Conservation (phyloP, 805 yeast species). For the Lachancea fermentati region DNA sequence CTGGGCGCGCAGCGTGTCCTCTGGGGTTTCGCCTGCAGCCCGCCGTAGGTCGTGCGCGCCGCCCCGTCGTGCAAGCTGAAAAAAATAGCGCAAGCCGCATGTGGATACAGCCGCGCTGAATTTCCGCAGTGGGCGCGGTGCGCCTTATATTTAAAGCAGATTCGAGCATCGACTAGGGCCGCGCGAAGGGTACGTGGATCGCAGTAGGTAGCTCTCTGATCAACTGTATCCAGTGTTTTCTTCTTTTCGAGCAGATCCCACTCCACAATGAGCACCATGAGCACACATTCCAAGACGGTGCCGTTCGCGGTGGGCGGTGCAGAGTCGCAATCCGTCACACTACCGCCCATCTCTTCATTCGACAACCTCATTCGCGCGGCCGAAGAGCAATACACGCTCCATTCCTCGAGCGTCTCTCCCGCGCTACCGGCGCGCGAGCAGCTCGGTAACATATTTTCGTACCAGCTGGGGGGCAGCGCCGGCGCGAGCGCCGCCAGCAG, state of each 20-base stretch:
- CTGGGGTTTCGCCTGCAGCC: too few relatives aligned
- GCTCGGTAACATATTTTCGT: constrained; percentile 9
- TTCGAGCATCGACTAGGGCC: not conserved
- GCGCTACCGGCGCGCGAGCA: not conserved
- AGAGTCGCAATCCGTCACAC: constrained; percentile 6
- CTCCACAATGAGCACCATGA: not conserved
- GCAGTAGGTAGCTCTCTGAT: too few relatives aligned
- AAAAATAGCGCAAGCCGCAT: constrained; percentile 1
- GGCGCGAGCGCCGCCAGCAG: constrained; percentile 1
- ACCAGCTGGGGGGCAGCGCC: constrained; percentile 1
- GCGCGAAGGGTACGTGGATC: too few relatives aligned
- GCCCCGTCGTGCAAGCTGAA: not conserved
- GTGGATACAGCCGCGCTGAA: constrained; percentile 1
- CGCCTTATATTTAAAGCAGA: not conserved
- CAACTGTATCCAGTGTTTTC: too few relatives aligned
- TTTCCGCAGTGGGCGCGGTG: not conserved
- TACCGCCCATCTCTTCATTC: constrained; percentile 31
- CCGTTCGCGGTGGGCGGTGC: not conserved
- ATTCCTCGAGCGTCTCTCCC: constrained; percentile 11
- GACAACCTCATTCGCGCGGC: constrained; percentile 28
- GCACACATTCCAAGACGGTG: not conserved
- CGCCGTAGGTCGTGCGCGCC: too few relatives aligned
- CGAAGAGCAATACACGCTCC: constrained; percentile 17
- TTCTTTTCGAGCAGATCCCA: too few relatives aligned
- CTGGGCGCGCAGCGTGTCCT: not conserved